phyloP scores from a whole-genome alignment of 179 eudicot genomes.

The Heliamphora pulchella region DNA sequence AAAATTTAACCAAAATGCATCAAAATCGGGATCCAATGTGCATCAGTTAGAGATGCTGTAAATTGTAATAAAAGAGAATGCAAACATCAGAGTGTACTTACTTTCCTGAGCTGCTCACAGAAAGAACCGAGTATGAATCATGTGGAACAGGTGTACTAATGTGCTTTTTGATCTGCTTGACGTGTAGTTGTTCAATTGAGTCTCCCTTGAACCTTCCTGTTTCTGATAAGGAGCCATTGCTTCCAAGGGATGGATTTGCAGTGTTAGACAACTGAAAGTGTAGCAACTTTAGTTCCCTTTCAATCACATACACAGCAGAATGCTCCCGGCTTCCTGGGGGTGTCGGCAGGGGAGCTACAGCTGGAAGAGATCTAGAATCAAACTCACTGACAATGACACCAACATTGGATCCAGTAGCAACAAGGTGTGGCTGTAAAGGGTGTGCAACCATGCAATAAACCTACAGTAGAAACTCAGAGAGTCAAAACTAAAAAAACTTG shows the following conservation, averaged over 20 bases:
- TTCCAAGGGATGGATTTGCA: slow-evolving; percentile 79
- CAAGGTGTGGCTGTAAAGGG: slow-evolving; percentile 96
- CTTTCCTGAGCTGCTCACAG: slow-evolving; percentile 95
- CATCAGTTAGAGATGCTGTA: not conserved
- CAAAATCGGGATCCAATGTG: not conserved
- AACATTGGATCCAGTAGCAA: slow-evolving; percentile 90
- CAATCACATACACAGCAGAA: slow-evolving; percentile 80
- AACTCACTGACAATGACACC: slow-evolving; percentile 85
- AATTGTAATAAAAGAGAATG: not conserved
- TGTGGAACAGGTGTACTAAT: slow-evolving; percentile 93
- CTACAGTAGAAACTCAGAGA: slow-evolving; percentile 36
- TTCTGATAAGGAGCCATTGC: slow-evolving; percentile 63
- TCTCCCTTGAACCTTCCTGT: slow-evolving; percentile 71
- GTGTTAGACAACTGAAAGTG: slow-evolving; percentile 77
- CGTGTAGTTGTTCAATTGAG: slow-evolving; percentile 63
- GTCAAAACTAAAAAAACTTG: not conserved
- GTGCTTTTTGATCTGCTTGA: slow-evolving; percentile 85
- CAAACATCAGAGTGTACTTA: slow-evolving; percentile 38
- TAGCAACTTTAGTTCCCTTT: slow-evolving; percentile 78
- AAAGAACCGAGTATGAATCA: slow-evolving; percentile 83
- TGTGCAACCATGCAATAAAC: slow-evolving; percentile 97
- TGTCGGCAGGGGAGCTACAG: slow-evolving; percentile 76
- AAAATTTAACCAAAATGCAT: not conserved
- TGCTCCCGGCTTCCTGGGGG: slow-evolving; percentile 80
- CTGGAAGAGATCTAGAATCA: slow-evolving; percentile 89